phyloP scores from a whole-genome alignment of 805 yeast genomes.

The Candida glaebosa region DNA sequence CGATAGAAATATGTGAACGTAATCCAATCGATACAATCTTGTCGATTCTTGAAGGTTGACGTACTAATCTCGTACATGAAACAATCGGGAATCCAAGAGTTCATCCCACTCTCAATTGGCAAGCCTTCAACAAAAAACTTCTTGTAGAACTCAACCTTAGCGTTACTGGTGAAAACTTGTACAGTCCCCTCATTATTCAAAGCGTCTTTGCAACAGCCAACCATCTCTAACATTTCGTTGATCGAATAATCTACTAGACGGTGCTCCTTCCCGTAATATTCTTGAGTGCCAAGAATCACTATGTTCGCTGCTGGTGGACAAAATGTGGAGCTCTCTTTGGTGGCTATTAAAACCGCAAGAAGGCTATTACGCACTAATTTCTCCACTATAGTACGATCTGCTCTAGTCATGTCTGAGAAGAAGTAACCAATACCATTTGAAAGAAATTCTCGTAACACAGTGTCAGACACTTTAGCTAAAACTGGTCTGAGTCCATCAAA shows the following conservation, averaged over 20 bases:
- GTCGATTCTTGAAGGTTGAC: conserved; percentile 59
- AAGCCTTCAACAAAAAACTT: conserved; percentile 70
- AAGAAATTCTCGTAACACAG: conserved; percentile 40
- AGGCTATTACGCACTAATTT: conserved; percentile 48
- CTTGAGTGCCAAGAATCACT: conserved; percentile 67
- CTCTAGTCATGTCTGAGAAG: conserved; percentile 52
- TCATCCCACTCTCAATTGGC: conserved; percentile 80
- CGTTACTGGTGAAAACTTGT: conserved; percentile 51
- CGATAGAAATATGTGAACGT: conserved; percentile 82
- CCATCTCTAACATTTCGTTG: conserved; percentile 62
- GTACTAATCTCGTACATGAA: conserved; percentile 73
- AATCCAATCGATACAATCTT: conserved; percentile 88
- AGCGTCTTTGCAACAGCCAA: conserved; percentile 43
- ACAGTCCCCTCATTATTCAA: conserved; percentile 29
- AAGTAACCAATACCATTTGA: conserved; percentile 61
- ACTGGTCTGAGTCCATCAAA: conserved; percentile 36
- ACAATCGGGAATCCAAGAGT: conserved; percentile 57
- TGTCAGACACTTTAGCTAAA: conserved; percentile 46
- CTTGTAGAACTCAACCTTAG: conserved; percentile 60
- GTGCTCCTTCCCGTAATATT: conserved; percentile 70
- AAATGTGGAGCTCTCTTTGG: conserved; percentile 52
- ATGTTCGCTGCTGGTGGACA: conserved; percentile 55
- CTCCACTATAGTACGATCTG: conserved; percentile 56
- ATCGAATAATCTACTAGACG: conserved; percentile 67
- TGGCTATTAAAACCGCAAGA: conserved; percentile 55